Evolutionary conservation across 208 protist species (phyloP), one percentile per base, ranked within the genome.

Genomic region (Endotrypanum monterogeii): DNA sequence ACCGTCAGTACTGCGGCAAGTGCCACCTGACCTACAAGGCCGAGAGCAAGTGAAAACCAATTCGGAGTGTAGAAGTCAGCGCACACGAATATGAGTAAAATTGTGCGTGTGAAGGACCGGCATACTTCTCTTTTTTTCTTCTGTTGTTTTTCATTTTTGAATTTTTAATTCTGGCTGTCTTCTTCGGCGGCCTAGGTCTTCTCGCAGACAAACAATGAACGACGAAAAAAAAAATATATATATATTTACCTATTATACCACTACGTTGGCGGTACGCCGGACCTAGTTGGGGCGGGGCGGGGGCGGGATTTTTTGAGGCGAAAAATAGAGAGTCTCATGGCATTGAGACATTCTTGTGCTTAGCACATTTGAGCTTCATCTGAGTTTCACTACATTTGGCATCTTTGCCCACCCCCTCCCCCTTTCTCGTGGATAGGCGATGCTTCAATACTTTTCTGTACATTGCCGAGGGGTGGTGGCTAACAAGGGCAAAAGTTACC

Each of bases 1-100:
- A 99, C 77, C 96, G 99, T 79, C 91, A 99, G 80, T 99, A 99
- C 93, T 99, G 99, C 92, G 99, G 99, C 80, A 99, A 99, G 93
- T 99, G 99, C 93, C 91, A 98, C 85, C 87, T 98, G 56, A 99
- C 98, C 80, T 98, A 95, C 86, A 89, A 90, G 63, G 48, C 74
- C 54, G 82, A 96, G 67, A 37, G 63, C 63, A 69, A 69, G 63
- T 69, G 55, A 39, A 39, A 20, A 18, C 25, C 37, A 30, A 12
- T n/a, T 16, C 30, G 30, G 3, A 61, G 56, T 61, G 30, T 32
- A 61, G 32, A 30, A 41, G 30, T 18, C 56, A 18, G 32, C 30
- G 56, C 28, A 61, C 30, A 20, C 56, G 56, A 3, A 30, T 32
- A 14, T 61, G 30, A 25, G 30, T 23, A 16, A 35, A 32, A 8